phyloP scores from a whole-genome alignment of 129 eudicot species.

The Flaveria robusta region DNA sequence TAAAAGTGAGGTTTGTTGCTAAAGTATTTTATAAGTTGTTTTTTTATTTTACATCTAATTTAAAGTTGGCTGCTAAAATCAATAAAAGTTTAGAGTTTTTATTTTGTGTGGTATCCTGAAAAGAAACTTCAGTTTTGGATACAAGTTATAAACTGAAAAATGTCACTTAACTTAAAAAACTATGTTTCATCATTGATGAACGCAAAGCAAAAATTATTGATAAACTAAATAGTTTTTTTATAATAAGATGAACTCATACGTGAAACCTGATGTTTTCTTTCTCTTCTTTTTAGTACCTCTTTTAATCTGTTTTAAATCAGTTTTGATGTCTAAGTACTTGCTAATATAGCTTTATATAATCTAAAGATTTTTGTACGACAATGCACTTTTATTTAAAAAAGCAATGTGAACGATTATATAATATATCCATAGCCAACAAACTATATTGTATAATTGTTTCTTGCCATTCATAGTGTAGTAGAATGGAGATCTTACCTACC shows the following conservation, averaged over 20 bases:
- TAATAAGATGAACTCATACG: neutral
- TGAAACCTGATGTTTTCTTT: neutral
- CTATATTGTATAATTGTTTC: neutral
- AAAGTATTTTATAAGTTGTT: neutral
- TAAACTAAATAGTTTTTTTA: neutral
- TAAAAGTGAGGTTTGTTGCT: neutral
- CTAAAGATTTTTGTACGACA: neutral
- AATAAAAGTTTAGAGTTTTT: neutral
- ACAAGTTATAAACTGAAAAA: conserved; percentile 5
- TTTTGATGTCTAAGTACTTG: neutral
- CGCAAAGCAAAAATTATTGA: neutral
- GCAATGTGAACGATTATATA: conserved; percentile 21
- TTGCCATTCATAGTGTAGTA: conserved; percentile 5
- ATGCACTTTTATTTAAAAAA: neutral
- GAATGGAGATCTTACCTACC: conserved; percentile 20
- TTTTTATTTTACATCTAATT: neutral
- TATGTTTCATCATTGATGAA: neutral
- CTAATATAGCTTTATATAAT: neutral
- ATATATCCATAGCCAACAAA: neutral
- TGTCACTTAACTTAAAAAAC: neutral
- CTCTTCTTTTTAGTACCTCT: neutral
- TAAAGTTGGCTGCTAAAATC: neutral
- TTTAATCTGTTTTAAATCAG: no score
- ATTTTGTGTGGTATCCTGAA: neutral
- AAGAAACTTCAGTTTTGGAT: neutral